Evolutionary conservation across 257 asterid species (phyloP).

Genomic region (Fraxinus excelsior): DNA sequence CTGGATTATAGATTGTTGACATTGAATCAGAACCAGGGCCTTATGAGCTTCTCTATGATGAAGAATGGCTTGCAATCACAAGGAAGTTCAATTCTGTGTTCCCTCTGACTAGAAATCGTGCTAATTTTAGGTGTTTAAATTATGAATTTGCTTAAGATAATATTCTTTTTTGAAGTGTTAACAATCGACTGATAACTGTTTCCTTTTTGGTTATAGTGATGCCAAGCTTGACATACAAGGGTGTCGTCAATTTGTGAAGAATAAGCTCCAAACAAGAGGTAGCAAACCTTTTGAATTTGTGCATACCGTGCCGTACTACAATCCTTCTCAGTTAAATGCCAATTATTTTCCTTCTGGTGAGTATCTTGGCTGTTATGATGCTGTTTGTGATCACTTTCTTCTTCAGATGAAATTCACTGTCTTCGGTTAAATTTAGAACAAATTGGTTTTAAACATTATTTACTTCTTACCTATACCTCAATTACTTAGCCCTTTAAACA

Average conservation of each 20-base stretch:
- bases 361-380: constrained; percentile 15
- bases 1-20: constrained; percentile 61
- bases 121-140: constrained; percentile 54
- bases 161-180: constrained; percentile 4
- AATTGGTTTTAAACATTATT: not conserved
- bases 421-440: not conserved
- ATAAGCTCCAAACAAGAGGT: constrained; percentile 66
- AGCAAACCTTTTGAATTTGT: constrained; percentile 72
- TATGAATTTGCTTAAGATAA: constrained; percentile 14
- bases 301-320: constrained; percentile 66
- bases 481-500: not conserved
- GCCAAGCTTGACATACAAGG: constrained; percentile 51
- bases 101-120: constrained; percentile 58
- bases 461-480: not conserved
- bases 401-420: not conserved
- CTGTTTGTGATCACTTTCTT: not conserved
- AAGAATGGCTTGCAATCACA: constrained; percentile 96
- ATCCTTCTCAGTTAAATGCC: constrained; percentile 44
- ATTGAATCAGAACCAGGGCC: constrained; percentile 84
- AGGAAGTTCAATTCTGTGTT: constrained; percentile 67
- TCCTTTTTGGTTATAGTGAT: constrained; percentile 45
- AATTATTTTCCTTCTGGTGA: constrained; percentile 53
- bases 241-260: constrained; percentile 60
- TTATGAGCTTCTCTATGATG: constrained; percentile 78
- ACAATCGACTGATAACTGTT: constrained; percentile 17